These are phyloP conservation scores for Chlorociboria aeruginascens DNA, from an alignment of 495 filamentous ascomycete species.

Conservation along the genomic window DNA sequence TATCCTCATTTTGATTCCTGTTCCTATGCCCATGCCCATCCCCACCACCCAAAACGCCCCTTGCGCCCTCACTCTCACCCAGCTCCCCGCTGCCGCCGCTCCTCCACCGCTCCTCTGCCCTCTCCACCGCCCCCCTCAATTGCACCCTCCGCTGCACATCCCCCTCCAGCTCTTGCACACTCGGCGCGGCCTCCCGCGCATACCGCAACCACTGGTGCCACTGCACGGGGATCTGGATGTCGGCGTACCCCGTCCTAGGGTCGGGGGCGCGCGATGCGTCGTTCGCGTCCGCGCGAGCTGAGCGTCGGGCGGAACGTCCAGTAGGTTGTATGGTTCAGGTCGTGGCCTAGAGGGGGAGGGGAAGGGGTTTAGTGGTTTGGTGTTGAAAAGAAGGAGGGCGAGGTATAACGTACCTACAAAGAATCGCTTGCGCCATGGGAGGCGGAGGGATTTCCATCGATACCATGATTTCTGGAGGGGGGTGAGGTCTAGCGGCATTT, in stretches of 20 bases:
- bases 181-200: conserved; percentile 57
- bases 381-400: neutral
- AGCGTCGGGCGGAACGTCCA: conserved; percentile 76
- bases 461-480: conserved; percentile 48
- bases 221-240: conserved; percentile 53
- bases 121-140: conserved; percentile 61
- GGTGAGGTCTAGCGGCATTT: conserved; percentile 14
- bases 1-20: conserved; percentile 31
- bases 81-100: neutral
- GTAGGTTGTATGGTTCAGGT: conserved; percentile 83
- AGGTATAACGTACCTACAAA: conserved; percentile 51
- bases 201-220: conserved; percentile 98
- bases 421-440: conserved; percentile 80
- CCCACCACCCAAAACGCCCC: neutral
- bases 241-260: conserved; percentile 47
- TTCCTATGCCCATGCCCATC: conserved; percentile 3
- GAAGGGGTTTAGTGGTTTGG: too few species aligned
- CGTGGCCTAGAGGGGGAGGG: conserved; percentile 46
- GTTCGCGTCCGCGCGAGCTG: conserved; percentile 35
- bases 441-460: conserved; percentile 69
- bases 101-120: conserved; percentile 74
- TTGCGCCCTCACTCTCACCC: neutral
- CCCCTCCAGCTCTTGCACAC: conserved; percentile 57
- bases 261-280: conserved; percentile 61
- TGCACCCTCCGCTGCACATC: conserved; percentile 56